phyloP scores from a whole-genome alignment of 139 green algal genomes.

The Picochlorum sp. region DNA sequence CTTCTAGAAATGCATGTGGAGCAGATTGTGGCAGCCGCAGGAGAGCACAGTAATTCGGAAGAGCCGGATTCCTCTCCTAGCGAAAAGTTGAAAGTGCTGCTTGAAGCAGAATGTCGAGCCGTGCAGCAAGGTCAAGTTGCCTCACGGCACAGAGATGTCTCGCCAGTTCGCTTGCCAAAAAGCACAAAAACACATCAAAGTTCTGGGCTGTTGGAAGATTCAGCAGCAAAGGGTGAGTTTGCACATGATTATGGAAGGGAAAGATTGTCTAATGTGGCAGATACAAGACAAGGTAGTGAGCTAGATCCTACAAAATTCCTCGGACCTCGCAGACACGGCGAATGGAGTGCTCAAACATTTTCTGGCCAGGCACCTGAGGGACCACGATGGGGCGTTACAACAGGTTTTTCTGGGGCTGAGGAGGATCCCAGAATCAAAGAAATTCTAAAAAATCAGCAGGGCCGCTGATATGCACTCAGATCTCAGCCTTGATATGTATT shows the following conservation, averaged over 20 bases:
- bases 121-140: constrained; percentile 4
- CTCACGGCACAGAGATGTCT: neutral
- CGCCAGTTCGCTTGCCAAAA: neutral
- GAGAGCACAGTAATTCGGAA: neutral
- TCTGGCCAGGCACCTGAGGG: constrained; percentile 14
- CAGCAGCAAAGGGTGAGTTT: neutral
- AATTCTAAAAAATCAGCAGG: constrained; percentile 44
- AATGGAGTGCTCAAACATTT: constrained; percentile 38
- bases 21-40: neutral
- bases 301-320: constrained; percentile 56
- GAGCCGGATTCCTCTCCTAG: neutral
- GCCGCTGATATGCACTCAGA: constrained; percentile 40
- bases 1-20: constrained; percentile 37
- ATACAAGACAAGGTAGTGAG: constrained; percentile 18
- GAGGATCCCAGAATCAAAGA: constrained; percentile 21
- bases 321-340: constrained; percentile 42
- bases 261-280: constrained; percentile 32
- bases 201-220: constrained; percentile 4
- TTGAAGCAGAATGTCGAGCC: constrained; percentile 48
- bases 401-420: constrained; percentile 40
- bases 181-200: neutral
- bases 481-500: too few species aligned
- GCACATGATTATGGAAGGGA: constrained; percentile 13
- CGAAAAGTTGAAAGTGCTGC: constrained; percentile 30
- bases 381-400: constrained; percentile 54